Evolutionary conservation across 345 rosid species (phyloP).

Genomic region (Sisymbrium altissimum): DNA sequence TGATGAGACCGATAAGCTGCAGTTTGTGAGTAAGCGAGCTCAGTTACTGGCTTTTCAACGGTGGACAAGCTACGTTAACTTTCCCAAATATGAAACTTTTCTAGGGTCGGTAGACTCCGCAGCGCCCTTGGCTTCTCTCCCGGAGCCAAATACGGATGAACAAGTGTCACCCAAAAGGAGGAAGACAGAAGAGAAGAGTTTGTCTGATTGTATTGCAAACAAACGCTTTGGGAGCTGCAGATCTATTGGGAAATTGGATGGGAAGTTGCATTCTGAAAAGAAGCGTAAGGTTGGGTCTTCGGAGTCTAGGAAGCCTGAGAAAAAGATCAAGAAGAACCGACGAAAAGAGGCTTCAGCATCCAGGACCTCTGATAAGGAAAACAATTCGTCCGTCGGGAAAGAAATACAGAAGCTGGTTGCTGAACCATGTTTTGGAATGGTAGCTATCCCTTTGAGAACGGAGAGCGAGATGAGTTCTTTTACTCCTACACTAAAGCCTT

Average conservation of each 20-base stretch:
- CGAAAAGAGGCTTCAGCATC: constrained; percentile 10
- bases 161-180: constrained; percentile 8
- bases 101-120: constrained; percentile 33
- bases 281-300: constrained; percentile 41
- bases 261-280: background rate
- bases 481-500: constrained; percentile 6
- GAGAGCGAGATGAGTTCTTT: constrained; percentile 30
- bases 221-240: background rate
- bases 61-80: constrained; percentile 48
- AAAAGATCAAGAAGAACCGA: constrained; percentile 12
- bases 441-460: constrained; percentile 4
- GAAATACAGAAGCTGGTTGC: background rate
- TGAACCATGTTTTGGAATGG: constrained; percentile 27
- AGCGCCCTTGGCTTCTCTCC: constrained; percentile 27
- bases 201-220: constrained; percentile 41
- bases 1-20: constrained; percentile 39
- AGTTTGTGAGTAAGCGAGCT: constrained; percentile 39
- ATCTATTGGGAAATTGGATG: constrained; percentile 12
- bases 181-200: constrained; percentile 43
- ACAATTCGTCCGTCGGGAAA: constrained; percentile 1
- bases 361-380: constrained; percentile 20
- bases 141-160: constrained; percentile 14
- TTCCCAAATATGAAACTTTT: constrained; percentile 42
- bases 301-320: constrained; percentile 18
- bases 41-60: constrained; percentile 53